Evolutionary conservation across 2,329 filamentous ascomycete genomes (phyloP).

Genomic region (Fusarium staphyleae): DNA sequence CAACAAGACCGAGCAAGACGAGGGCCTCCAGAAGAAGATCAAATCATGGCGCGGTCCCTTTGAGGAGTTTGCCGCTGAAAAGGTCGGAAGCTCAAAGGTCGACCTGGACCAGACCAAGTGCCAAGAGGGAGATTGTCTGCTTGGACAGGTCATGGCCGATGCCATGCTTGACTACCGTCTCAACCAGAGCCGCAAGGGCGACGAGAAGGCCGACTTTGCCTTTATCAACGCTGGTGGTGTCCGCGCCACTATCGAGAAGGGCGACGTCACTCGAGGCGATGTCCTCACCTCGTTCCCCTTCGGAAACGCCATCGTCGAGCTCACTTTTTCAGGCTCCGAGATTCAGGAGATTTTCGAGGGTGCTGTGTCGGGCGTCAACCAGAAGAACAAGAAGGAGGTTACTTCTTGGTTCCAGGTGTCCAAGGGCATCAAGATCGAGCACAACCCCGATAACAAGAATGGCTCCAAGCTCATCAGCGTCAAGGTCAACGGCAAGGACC

Average conservation of each 20-base stretch:
- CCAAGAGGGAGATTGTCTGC: slow-evolving; percentile 63
- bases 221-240: slow-evolving; percentile 71
- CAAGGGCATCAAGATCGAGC: slow-evolving; percentile 61
- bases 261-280: slow-evolving; percentile 68
- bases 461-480: slow-evolving; percentile 61
- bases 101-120: slow-evolving; percentile 67
- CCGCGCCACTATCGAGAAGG: slow-evolving; percentile 67
- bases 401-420: slow-evolving; percentile 69
- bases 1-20: slow-evolving; percentile 65
- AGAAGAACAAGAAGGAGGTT: slow-evolving; percentile 59
- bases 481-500: slow-evolving; percentile 55
- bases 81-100: slow-evolving; percentile 62
- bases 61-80: slow-evolving; percentile 63
- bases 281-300: slow-evolving; percentile 72
- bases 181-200: slow-evolving; percentile 51
- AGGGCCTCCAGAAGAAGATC: slow-evolving; percentile 63
- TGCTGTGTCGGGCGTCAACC: slow-evolving; percentile 61
- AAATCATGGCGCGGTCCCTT: slow-evolving; percentile 66
- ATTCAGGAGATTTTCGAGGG: slow-evolving; percentile 67
- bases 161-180: slow-evolving; percentile 68
- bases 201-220: slow-evolving; percentile 57
- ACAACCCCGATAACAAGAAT: slow-evolving; percentile 59
- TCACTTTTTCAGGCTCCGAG: slow-evolving; percentile 59
- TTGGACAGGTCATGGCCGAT: slow-evolving; percentile 63
- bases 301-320: slow-evolving; percentile 68